Conservation (phyloP, 371 early-diverging fungal species). For the Saksenaea oblongispora region DNA sequence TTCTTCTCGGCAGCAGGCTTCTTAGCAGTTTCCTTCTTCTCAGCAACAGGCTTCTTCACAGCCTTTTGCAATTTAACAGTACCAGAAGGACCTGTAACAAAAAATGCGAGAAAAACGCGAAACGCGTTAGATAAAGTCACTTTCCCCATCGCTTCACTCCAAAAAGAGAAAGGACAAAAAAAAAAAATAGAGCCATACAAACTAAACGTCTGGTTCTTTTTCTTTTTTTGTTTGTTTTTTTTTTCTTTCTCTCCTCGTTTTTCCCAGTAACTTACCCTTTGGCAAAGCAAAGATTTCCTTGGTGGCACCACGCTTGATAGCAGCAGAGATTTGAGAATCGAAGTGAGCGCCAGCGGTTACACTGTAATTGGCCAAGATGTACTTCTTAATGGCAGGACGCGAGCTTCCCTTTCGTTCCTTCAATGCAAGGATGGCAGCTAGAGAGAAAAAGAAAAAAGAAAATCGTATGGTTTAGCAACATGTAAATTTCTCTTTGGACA, state of each 20-base stretch:
- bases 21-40: constrained; percentile 53
- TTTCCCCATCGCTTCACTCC: neutral
- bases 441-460: neutral
- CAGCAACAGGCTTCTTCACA: constrained; percentile 54
- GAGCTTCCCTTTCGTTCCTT: constrained; percentile 82
- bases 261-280: constrained; percentile 52
- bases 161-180: neutral
- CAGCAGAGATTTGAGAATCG: constrained; percentile 67
- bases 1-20: constrained; percentile 52
- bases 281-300: constrained; percentile 68
- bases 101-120: neutral
- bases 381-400: constrained; percentile 83
- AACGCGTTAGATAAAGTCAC: neutral
- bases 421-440: constrained; percentile 64
- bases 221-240: constrained; percentile 2
- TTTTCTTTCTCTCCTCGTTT: neutral
- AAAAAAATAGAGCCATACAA: no score
- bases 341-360: constrained; percentile 50
- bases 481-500: no score
- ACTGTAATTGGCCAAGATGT: constrained; percentile 78
- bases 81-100: constrained; percentile 54
- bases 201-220: no score
- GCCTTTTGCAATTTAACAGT: constrained; percentile 73
- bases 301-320: constrained; percentile 77
- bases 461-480: neutral